Evolutionary conservation across 1,139 yeast species (phyloP), one percentile per base, ranked within the genome.

Genomic region (Pichia sp.): DNA sequence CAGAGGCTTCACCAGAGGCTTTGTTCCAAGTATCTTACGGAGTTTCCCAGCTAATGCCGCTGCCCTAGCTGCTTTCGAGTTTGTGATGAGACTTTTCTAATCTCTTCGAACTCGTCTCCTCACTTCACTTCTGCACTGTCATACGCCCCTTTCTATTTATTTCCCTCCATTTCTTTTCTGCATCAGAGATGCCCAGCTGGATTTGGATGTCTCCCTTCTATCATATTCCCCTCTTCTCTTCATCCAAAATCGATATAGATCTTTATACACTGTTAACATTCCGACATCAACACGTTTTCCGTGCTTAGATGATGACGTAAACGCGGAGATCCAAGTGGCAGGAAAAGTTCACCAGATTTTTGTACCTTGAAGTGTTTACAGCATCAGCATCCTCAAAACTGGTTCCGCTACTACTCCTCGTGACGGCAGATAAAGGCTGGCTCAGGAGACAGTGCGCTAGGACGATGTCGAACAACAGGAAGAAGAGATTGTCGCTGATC

Each of bases 31-130:
- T 31, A 85, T 88, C 48, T 67, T 84, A 61, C 74, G 88, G 64
- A 81, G 86, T 9, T 89, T 89, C 77, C 96, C 96, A 2, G 95
- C 95, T 1, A 91, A 91, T 67, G 97, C 96, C 1, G 95, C 96
- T 8, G 97, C 97, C 0, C 75, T 91, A 61, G 95, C 95, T 4
- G 91, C 95, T 0, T 91, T 89, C 66, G 97, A 90, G 71, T 84
- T 88, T 10, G 90, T 84, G n/a, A 81, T 90, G 85, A 78, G 95
- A 62, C 64, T 79, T 16, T 72, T 83, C n/a, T 52, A 20, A 42
- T 30, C 40, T 2, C 40, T 16, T 12, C 40, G 7, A 14, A 3
- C 40, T 36, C 40, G 24, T 20, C 16, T 14, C 16, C 40, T 14
- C 40, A 6, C 16, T 16, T 16, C 16, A 12, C 40, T 9, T 36